A percentile compares a stretch with the other conserved stretches of the same genome.
Evolutionary conservation across 164 flowering plant genomes (phyloP).

Genomic region (Nelumbo lutea): DNA sequence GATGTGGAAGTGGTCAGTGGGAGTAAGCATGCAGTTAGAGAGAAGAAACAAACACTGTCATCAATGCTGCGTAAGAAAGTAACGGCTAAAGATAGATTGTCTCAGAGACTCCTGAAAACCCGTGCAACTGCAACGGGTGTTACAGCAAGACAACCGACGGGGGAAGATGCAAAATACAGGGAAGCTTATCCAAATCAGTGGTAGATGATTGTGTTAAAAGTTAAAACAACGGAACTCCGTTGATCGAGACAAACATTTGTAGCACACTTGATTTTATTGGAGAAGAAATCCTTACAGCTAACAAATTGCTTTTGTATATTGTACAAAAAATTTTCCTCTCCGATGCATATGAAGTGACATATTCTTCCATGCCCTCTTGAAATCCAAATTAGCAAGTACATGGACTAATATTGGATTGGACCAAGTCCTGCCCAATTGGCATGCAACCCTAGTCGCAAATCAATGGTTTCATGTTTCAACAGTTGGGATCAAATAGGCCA

Average conservation of each 20-base stretch:
- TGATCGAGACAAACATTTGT: neutral
- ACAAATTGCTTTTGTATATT: no score
- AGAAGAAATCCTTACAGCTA: neutral
- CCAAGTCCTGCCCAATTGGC: no score
- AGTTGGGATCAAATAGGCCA: no score
- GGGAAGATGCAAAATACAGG: slow-evolving; percentile 57
- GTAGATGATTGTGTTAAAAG: slow-evolving; percentile 26
- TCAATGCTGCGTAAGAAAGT: slow-evolving; percentile 81
- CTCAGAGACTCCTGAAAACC: slow-evolving; percentile 48
- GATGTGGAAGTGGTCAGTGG: slow-evolving; percentile 29
- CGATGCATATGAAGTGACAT: no score
- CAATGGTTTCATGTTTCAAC: no score
- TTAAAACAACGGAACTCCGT: neutral
- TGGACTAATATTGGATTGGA: no score
- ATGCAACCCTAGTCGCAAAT: no score
- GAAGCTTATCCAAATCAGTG: slow-evolving; percentile 88
- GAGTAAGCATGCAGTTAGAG: slow-evolving; percentile 14
- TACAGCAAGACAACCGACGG: slow-evolving; percentile 44
- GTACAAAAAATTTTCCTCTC: no score
- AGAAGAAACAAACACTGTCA: slow-evolving; percentile 56
- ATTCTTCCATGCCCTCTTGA: no score
- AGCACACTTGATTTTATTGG: neutral
- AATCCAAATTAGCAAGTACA: no score
- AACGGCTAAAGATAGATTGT: slow-evolving; percentile 61
- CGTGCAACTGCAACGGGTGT: slow-evolving; percentile 45